Percentiles rank a stretch among this genome's conserved stretches.
Conservation (phyloP, 2,329 filamentous ascomycete genomes). For the Microascus cirrosus region DNA sequence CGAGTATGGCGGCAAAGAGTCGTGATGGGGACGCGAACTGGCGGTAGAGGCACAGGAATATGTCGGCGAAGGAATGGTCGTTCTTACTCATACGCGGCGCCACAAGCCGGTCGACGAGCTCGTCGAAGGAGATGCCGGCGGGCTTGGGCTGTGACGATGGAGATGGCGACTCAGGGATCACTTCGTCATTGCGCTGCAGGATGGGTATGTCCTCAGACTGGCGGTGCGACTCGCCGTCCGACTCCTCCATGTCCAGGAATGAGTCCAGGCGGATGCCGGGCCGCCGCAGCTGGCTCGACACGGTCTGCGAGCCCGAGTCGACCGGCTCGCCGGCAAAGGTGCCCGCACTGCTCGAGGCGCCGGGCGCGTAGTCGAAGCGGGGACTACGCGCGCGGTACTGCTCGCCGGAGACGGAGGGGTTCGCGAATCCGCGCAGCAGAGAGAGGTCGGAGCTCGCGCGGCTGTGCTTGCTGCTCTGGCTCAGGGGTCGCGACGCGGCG, state of each 20-base stretch:
- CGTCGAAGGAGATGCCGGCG: slow-evolving; percentile 49
- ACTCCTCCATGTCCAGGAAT: slow-evolving; percentile 60
- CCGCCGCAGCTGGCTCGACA: slow-evolving; percentile 24
- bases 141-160: slow-evolving; percentile 28
- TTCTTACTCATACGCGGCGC: slow-evolving; percentile 70
- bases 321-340: slow-evolving; percentile 23
- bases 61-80: slow-evolving; percentile 79
- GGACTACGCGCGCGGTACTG: slow-evolving; percentile 28
- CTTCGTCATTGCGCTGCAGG: slow-evolving; percentile 56
- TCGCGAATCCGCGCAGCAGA: slow-evolving; percentile 40
- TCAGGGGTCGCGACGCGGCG: slow-evolving; percentile 38
- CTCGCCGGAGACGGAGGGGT: slow-evolving; percentile 29
- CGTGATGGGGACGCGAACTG: slow-evolving; percentile 79
- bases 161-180: slow-evolving; percentile 32
- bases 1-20: slow-evolving; percentile 67
- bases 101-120: slow-evolving; percentile 79
- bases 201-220: slow-evolving; percentile 59
- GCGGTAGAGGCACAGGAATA: slow-evolving; percentile 87
- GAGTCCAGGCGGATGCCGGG: slow-evolving; percentile 43
- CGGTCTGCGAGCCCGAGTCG: slow-evolving; percentile 3
- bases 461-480: slow-evolving; percentile 54
- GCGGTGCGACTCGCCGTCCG: slow-evolving; percentile 53
- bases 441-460: slow-evolving; percentile 63
- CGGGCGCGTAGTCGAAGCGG: slow-evolving; percentile 26
- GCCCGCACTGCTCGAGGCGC: slow-evolving; percentile 11